phyloP scores from a whole-genome alignment of 169 alveolate genomes.

The Eimeria tenella region DNA sequence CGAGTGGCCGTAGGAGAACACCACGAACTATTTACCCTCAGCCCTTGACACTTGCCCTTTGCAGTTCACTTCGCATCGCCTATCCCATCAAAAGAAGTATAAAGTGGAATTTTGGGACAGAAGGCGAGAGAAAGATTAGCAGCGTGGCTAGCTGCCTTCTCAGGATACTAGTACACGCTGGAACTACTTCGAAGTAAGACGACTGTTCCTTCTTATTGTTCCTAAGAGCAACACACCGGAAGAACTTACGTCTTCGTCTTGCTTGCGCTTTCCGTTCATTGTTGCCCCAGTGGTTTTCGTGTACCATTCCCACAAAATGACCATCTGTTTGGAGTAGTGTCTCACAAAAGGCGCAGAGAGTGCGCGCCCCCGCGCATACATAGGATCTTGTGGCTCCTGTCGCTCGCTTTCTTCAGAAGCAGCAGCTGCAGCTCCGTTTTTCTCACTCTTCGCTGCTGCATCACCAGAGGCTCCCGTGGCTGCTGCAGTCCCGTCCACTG shows the following conservation, averaged over 20 bases:
- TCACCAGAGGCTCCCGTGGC: neutral
- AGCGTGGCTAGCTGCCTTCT: too few relatives aligned
- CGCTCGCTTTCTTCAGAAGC: neutral
- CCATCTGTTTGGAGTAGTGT: conserved; percentile 63
- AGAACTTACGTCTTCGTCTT: conserved; percentile 57
- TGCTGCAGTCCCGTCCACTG: neutral
- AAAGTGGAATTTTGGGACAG: too few relatives aligned
- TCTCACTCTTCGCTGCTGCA: neutral
- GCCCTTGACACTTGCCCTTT: too few relatives aligned
- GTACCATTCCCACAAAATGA: conserved; percentile 49
- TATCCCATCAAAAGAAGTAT: too few relatives aligned
- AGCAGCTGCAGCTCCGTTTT: neutral
- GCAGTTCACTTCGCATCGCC: too few relatives aligned
- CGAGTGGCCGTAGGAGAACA: too few relatives aligned
- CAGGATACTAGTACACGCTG: too few relatives aligned
- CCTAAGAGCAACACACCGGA: too few relatives aligned
- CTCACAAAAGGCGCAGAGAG: conserved; percentile 5
- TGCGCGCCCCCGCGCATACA: neutral
- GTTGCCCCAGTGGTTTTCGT: conserved; percentile 72
- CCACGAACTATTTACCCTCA: too few relatives aligned
- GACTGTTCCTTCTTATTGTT: too few relatives aligned
- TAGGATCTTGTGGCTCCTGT: neutral
- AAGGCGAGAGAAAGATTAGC: too few relatives aligned
- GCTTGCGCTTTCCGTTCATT: conserved; percentile 53
- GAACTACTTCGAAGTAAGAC: too few relatives aligned